These are phyloP conservation scores for Ceratocystis papillata DNA, from an alignment of 2,329 filamentous ascomycete species.

Conservation along the genomic window DNA sequence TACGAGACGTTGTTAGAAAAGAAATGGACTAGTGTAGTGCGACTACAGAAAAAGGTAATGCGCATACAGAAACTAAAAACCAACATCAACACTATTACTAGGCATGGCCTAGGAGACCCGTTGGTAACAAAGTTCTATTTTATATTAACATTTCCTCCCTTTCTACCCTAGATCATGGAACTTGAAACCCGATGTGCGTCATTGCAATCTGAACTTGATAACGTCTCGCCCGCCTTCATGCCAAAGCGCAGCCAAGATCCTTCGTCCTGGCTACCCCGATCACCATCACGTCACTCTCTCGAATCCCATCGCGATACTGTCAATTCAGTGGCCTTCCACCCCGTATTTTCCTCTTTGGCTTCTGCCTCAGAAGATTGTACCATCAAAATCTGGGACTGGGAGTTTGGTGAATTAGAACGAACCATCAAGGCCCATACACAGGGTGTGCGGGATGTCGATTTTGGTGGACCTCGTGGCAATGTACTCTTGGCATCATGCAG, in stretches of 20 bases:
- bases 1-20: constrained; percentile 92
- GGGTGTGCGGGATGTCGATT: constrained; percentile 79
- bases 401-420: constrained; percentile 77
- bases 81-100: constrained; percentile 3
- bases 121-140: background rate
- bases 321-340: constrained; percentile 85
- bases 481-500: constrained; percentile 64
- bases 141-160: background rate
- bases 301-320: constrained; percentile 73
- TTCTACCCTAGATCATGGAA: constrained; percentile 68
- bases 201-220: constrained; percentile 76
- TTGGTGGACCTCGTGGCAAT: constrained; percentile 70
- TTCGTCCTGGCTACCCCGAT: constrained; percentile 71
- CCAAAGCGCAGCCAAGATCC: constrained; percentile 76
- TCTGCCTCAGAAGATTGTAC: constrained; percentile 86
- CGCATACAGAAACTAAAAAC: background rate
- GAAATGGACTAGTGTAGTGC: constrained; percentile 95
- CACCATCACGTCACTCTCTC: constrained; percentile 68
- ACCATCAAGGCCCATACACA: constrained; percentile 90
- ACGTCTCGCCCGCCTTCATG: constrained; percentile 63
- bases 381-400: constrained; percentile 98
- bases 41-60: constrained; percentile 82
- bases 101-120: constrained; percentile 22
- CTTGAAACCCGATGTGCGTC: constrained; percentile 63
- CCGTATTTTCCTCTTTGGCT: constrained; percentile 78